Percentiles rank a stretch among this genome's conserved stretches.
Evolutionary conservation across 2,329 filamentous ascomycete species (phyloP).

Genomic region (Thyridium curvatum): DNA sequence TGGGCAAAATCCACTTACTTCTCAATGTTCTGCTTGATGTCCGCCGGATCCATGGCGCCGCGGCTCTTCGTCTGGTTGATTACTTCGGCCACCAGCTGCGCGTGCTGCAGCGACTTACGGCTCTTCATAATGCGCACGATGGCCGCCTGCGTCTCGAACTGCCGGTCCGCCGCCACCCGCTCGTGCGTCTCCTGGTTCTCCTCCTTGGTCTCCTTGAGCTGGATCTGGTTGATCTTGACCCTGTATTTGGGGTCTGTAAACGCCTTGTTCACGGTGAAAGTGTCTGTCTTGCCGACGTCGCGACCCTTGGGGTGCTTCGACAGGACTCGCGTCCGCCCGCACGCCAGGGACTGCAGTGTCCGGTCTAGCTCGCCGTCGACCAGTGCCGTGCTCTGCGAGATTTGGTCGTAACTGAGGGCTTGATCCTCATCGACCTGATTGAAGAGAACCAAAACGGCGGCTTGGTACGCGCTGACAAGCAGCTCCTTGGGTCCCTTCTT

Average conservation of each 20-base stretch:
- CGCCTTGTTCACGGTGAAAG: slow-evolving; percentile 71
- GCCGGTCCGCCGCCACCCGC: slow-evolving; percentile 78
- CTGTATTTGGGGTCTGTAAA: slow-evolving; percentile 81
- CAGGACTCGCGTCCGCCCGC: slow-evolving; percentile 79
- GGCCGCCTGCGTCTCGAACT: slow-evolving; percentile 94
- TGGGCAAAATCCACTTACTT: slow-evolving; percentile 50
- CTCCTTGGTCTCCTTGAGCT: slow-evolving; percentile 90
- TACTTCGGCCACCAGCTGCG: slow-evolving; percentile 84
- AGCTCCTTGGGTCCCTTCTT: slow-evolving; percentile 78
- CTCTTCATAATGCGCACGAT: slow-evolving; percentile 98
- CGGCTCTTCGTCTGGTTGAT: slow-evolving; percentile 84
- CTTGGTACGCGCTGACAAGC: slow-evolving; percentile 86
- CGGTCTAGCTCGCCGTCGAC: slow-evolving; percentile 74
- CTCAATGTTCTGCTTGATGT: slow-evolving; percentile 97
- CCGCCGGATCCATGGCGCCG: slow-evolving; percentile 75
- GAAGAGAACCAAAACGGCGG: slow-evolving; percentile 84
- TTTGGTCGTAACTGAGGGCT: slow-evolving; percentile 67
- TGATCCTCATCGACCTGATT: slow-evolving; percentile 53
- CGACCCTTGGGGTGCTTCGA: slow-evolving; percentile 78
- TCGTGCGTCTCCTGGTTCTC: slow-evolving; percentile 95
- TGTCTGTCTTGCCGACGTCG: slow-evolving; percentile 73
- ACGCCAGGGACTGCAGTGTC: slow-evolving; percentile 91
- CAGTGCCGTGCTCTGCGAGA: slow-evolving; percentile 68
- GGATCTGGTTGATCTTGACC: slow-evolving; percentile 98
- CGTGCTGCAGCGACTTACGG: slow-evolving; percentile 77